Evolutionary conservation across 768 basidiomycete genomes (phyloP).

Genomic region (Russula compacta): DNA sequence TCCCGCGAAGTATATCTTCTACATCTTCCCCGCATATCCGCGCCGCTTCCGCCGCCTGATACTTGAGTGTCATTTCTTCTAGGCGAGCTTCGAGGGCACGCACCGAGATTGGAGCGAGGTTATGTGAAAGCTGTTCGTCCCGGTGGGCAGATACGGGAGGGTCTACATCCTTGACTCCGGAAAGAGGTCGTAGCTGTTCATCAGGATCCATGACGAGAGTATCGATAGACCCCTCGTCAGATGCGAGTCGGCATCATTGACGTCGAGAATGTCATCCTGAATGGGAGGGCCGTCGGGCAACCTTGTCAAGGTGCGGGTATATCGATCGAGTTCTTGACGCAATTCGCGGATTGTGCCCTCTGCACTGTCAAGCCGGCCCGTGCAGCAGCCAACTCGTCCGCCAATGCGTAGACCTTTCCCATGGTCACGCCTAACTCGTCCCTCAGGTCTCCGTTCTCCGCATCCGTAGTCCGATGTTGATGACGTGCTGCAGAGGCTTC

Average conservation of each 20-base stretch:
- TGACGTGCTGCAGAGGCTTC: slow-evolving; percentile 7
- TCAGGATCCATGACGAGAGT: slow-evolving; percentile 15
- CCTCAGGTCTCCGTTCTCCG: slow-evolving; percentile 9
- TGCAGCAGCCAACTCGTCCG: slow-evolving; percentile 7
- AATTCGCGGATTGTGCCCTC: slow-evolving; percentile 6
- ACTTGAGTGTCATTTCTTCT: slow-evolving; percentile 17
- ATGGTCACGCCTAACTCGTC: slow-evolving; percentile 3
- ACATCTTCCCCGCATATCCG: slow-evolving; percentile 18
- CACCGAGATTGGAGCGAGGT: background rate
- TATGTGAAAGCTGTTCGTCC: background rate
- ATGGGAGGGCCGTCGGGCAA: background rate
- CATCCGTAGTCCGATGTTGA: slow-evolving; percentile 4
- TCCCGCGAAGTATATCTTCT: slow-evolving; percentile 12
- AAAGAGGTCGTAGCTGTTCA: background rate
- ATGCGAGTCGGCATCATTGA: slow-evolving; percentile 8
- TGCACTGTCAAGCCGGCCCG: slow-evolving; percentile 2
- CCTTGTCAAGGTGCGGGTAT: background rate
- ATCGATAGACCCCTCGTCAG: slow-evolving; percentile 17
- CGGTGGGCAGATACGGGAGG: background rate
- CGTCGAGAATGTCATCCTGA: background rate
- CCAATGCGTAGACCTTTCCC: slow-evolving; percentile 10
- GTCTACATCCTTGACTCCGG: background rate
- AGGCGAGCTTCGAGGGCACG: slow-evolving; percentile 5
- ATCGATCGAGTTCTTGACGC: slow-evolving; percentile 10
- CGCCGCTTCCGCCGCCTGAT: slow-evolving; percentile 18